Percentiles rank a stretch among this genome's conserved stretches.
phyloP scores from a whole-genome alignment of 2,329 filamentous ascomycete genomes.

The Nannizziopsis arthrosporioides region DNA sequence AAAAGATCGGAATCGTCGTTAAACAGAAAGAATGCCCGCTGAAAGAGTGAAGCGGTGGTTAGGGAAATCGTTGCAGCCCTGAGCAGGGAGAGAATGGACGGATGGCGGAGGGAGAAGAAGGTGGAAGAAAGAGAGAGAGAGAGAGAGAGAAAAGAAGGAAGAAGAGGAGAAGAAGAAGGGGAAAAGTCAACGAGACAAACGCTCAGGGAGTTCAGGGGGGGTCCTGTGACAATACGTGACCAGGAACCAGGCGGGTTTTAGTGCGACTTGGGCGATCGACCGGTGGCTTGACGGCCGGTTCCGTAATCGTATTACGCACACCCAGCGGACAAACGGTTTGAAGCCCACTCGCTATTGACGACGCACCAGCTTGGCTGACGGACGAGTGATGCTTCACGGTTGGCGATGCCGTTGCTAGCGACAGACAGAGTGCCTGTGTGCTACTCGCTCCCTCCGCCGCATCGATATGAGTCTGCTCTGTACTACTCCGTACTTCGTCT shows the following conservation, averaged over 20 bases:
- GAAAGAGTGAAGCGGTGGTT: conserved; percentile 45
- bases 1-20: not conserved
- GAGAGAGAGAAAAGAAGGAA: conserved; percentile 8
- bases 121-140: conserved; percentile 6
- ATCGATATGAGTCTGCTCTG: not conserved
- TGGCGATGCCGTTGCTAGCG: too few species aligned
- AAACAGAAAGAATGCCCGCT: conserved; percentile 63
- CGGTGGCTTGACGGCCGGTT: too few species aligned
- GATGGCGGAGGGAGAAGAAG: conserved; percentile 11
- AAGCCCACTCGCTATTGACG: too few species aligned
- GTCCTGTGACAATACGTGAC: too few species aligned
- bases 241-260: too few species aligned
- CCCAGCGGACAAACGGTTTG: too few species aligned
- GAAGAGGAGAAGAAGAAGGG: conserved; percentile 11
- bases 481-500: not conserved
- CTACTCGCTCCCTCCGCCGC: not conserved
- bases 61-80: conserved; percentile 10
- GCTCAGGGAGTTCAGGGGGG: too few species aligned
- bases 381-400: too few species aligned
- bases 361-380: too few species aligned
- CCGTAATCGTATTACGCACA: too few species aligned
- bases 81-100: conserved; percentile 1
- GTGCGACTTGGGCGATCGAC: too few species aligned
- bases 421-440: too few species aligned
- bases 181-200: not conserved